These are phyloP conservation scores for Tetraselmis chui DNA, from an alignment of 139 green algal genomes.

Conservation along the genomic window DNA sequence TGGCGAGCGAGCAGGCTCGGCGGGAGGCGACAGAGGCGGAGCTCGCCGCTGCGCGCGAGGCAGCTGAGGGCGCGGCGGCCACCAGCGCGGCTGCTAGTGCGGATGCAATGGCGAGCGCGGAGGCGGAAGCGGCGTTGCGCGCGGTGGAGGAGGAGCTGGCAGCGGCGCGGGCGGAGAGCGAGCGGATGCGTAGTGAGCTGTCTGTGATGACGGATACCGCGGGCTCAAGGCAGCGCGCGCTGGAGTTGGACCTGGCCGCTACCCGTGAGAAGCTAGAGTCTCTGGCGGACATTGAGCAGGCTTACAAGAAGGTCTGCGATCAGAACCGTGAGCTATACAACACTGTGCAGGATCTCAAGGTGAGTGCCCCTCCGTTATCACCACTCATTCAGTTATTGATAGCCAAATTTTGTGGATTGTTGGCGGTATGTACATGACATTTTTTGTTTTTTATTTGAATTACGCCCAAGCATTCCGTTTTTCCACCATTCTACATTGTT, in stretches of 20 bases:
- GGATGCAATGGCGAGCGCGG: background rate
- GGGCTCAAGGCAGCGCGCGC: slow-evolving; percentile 1
- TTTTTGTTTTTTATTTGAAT: too few species aligned
- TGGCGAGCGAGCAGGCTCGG: background rate
- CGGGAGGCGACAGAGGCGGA: slow-evolving; percentile 18
- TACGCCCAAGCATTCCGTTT: too few species aligned
- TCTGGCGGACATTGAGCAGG: slow-evolving; percentile 29
- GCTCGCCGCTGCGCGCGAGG: slow-evolving; percentile 15
- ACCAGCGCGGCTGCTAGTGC: too few species aligned
- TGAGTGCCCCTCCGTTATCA: too few species aligned
- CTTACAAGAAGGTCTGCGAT: slow-evolving; percentile 38
- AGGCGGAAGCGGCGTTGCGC: slow-evolving; percentile 17
- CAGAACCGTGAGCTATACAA: slow-evolving; percentile 75
- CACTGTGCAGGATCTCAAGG: slow-evolving; percentile 75
- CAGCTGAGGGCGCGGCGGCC: background rate
- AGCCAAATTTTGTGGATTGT: too few species aligned
- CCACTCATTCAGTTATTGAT: too few species aligned
- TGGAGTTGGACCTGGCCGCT: slow-evolving; percentile 7
- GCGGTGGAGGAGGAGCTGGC: slow-evolving; percentile 10
- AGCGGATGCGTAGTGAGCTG: background rate
- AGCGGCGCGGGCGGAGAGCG: background rate
- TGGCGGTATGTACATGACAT: too few species aligned
- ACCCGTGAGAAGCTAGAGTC: slow-evolving; percentile 33
- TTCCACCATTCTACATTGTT: too few species aligned
- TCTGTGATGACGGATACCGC: background rate